Base-by-base conservation (phyloP, 202 grass and related monocot genomes). In the Cymbopogon flexuosus region DNA sequence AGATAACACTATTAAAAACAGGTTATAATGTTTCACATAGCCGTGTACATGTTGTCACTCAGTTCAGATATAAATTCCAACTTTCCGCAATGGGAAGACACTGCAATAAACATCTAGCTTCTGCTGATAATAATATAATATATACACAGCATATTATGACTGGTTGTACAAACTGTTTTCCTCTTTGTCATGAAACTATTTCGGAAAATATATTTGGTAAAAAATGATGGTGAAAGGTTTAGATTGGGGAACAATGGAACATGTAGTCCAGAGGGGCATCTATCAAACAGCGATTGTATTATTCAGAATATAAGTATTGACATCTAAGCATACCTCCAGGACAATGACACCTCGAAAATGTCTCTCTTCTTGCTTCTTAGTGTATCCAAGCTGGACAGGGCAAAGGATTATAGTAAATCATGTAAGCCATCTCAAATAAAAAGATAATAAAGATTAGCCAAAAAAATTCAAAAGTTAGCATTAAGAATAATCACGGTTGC, bases 351-450 rank as follows among this genome's bases (percentile, higher is more conserved):
- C 96, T 63, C 90, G 90, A 88, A 99, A 99, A 86, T 99, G 96
- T 27, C 75, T 88, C 72, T 99, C 96, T 79, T 99, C 96, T 86
- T 99, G 96, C 79, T 96, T 99, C 85, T 99, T 99, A 29, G 96
- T 99, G 78, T 99, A 99, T 68, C 96, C 96, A 79, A 99, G 92
- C 96, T 99, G 90, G 65, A 88, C 12, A 64, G 67, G 27, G 29
- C 68, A 85, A 75, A 72, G 23, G n/a, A 43, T 52, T n/a, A 52
- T 24, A 36, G 42, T 78, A 76, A 86, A 86, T 85, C 47, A 65
- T 68, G 54, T 5, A 31, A 81, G 70, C 18, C 66, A 19, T 66
- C 69, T 78, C 65, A 90, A 89, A 58, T 73, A 49, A n/a, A 21
- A 88, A 22, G 43, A 16, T 24, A 70, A 4, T 61, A 16, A 75